Base-by-base conservation (phyloP, 2,329 filamentous ascomycete genomes). In the Beauveria sp. region DNA sequence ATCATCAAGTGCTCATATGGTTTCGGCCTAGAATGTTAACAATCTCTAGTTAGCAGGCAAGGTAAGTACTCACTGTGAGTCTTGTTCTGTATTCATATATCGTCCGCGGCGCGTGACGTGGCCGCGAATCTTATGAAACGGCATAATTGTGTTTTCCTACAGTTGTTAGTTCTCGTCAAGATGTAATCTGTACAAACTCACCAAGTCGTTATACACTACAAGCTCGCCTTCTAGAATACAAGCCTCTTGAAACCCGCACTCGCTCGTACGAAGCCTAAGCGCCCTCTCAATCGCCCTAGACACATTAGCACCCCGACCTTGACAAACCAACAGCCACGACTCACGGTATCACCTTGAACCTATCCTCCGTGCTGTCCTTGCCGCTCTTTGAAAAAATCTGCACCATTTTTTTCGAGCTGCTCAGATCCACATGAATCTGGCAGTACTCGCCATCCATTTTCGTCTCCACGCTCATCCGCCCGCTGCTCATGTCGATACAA, bases 391-490 rank as follows among this genome's bases (percentile, higher is more conserved):
- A 96, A 70, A 95, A 96, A 34, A 96, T 93, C 65, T 88, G 87
- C 31, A 96, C 85, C 53, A 79, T 82, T 1, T 80, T 70, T 1
- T 62, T 70, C 18, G 76, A 75, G 55, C 82, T 84, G 9, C 77
- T 76, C 7, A 90, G 75, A 69, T 96, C 86, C 45, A 96, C 77
- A 68, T 96, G 92, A 34, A 96, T 85, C 71, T 96, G 92, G 67
- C 90, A 96, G 66, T 95, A 96, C 72, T 96, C 92, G 14, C 90
- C 91, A 68, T 96, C 91, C 64, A 96, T 85, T 70, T 96, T 96
- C 57, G 87, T 80, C 72, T 96, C 91, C 26, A 91, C 81, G 62
- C 88, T 90, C 83, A 93, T 82, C 18, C 82, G 77, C 0, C 80
- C 78, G 5, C 77, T 79, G 0, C 80, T 78, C 77, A 93, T 83